phyloP scores from a whole-genome alignment of 116 monocot species.

The Cymodocea nodosa region DNA sequence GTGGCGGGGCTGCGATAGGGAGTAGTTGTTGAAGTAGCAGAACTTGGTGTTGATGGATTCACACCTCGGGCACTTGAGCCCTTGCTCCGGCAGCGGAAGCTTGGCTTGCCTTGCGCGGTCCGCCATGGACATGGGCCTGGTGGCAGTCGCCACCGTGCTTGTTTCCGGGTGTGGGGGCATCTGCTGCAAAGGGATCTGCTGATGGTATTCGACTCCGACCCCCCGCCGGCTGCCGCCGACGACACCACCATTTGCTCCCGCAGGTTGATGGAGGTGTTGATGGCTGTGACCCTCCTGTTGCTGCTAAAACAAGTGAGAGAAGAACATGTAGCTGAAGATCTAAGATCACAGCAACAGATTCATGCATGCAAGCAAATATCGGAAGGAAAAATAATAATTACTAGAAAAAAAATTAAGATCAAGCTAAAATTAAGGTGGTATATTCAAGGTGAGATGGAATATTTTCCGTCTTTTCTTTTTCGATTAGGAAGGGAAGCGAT shows the following conservation, averaged over 20 bases:
- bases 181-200: constrained; percentile 7
- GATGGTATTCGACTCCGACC: neutral
- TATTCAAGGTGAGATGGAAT: neutral
- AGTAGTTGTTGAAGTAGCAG: constrained; percentile 80
- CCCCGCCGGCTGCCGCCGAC: neutral
- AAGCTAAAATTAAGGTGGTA: too few species aligned
- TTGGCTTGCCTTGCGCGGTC: constrained; percentile 53
- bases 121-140: constrained; percentile 38
- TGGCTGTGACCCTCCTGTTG: constrained; percentile 7
- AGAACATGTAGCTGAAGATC: neutral
- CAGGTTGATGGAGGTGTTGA: constrained; percentile 9
- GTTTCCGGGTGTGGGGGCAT: neutral
- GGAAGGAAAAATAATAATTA: too few species aligned
- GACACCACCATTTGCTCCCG: neutral
- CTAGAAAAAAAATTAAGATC: too few species aligned
- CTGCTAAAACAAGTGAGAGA: constrained; percentile 4
- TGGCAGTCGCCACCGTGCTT: neutral
- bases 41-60: constrained; percentile 67
- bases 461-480: neutral
- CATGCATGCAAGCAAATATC: too few species aligned
- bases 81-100: constrained; percentile 44
- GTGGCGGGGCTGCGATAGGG: constrained; percentile 63
- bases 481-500: neutral
- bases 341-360: too few species aligned
- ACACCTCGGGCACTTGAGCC: constrained; percentile 55